Evolutionary conservation across 352 stramenopile species (phyloP).

Genomic region (Plasmopara muralis): DNA sequence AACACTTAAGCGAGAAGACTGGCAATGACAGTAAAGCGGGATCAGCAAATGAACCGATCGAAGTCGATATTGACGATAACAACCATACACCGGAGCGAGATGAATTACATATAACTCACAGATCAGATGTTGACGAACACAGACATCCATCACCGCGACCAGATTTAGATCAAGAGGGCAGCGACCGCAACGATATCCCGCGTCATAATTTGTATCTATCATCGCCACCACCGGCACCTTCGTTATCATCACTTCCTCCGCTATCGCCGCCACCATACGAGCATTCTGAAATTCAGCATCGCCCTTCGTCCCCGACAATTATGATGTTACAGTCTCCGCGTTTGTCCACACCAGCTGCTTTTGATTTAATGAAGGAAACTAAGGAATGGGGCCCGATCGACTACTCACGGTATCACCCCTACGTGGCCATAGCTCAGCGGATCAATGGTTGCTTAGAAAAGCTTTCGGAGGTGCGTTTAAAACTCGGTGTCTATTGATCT

Average conservation of each 20-base stretch:
- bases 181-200: background rate
- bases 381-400: slow-evolving; percentile 41
- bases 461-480: slow-evolving; percentile 48
- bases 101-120: slow-evolving; percentile 35
- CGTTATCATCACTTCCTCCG: slow-evolving; percentile 38
- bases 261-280: slow-evolving; percentile 19
- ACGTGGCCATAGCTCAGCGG: slow-evolving; percentile 62
- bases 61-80: slow-evolving; percentile 17
- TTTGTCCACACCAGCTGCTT: slow-evolving; percentile 16
- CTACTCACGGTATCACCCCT: slow-evolving; percentile 63
- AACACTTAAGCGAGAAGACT: background rate
- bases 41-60: slow-evolving; percentile 18
- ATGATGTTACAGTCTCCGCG: slow-evolving; percentile 31
- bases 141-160: background rate
- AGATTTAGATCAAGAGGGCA: background rate
- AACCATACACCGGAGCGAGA: slow-evolving; percentile 55
- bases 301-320: slow-evolving; percentile 34
- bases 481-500: too few species aligned
- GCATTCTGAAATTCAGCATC: slow-evolving; percentile 7
- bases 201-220: slow-evolving; percentile 14
- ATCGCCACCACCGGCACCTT: slow-evolving; percentile 34
- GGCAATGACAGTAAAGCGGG: background rate
- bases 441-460: slow-evolving; percentile 78
- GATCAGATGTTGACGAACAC: slow-evolving; percentile 2
- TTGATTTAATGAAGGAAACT: slow-evolving; percentile 7